Conservation (phyloP, 2,329 filamentous ascomycete species). For the Lomentospora prolificans region DNA sequence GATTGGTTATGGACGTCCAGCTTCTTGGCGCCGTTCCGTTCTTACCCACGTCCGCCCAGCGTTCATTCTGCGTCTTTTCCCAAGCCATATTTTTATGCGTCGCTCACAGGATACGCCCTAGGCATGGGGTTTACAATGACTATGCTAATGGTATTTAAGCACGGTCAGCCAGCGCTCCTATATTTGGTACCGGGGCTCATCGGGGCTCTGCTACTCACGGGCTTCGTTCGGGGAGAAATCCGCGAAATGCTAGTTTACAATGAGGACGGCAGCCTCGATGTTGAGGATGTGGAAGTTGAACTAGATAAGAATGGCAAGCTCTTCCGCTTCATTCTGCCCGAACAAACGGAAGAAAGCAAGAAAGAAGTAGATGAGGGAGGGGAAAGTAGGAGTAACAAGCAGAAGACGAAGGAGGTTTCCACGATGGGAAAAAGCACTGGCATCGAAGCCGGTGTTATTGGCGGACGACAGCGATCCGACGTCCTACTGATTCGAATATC, state of each 20-base stretch:
- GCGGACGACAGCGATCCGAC: too few species aligned
- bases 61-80: constrained; percentile 42
- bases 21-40: background rate
- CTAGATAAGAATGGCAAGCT: constrained; percentile 36
- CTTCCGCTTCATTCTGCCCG: constrained; percentile 23
- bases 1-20: constrained; percentile 66
- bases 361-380: constrained; percentile 15
- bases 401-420: background rate
- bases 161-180: constrained; percentile 80
- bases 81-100: constrained; percentile 78
- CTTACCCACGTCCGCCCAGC: background rate
- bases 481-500: constrained; percentile 3
- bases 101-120: constrained; percentile 63
- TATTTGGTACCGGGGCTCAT: constrained; percentile 88
- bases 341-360: constrained; percentile 19
- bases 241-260: constrained; percentile 71
- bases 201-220: constrained; percentile 64
- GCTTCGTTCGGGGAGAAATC: constrained; percentile 59
- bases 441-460: too few species aligned
- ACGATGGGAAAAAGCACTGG: constrained; percentile 5
- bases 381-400: background rate
- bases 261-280: constrained; percentile 55
- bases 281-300: constrained; percentile 44
- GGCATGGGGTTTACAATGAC: constrained; percentile 70
- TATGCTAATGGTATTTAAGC: constrained; percentile 68